Conservation (phyloP, 192 early-diverging fungal species). For the Podila epigama region DNA sequence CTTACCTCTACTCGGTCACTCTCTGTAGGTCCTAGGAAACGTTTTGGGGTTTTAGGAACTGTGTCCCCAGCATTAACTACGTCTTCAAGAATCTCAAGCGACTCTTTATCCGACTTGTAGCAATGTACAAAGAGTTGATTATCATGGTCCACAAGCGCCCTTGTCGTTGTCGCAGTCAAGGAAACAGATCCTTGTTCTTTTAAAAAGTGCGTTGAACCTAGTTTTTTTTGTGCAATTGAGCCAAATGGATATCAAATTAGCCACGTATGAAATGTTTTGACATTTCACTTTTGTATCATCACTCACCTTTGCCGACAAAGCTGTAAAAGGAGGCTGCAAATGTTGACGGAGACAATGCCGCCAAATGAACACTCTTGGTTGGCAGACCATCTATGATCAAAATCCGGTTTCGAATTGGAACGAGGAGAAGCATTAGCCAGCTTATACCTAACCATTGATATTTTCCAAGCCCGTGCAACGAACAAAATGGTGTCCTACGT, state of each 20-base stretch:
- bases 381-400: constrained; percentile 14
- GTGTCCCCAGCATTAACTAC: not conserved
- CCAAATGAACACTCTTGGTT: constrained; percentile 18
- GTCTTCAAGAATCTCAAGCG: not conserved
- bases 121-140: constrained; percentile 37
- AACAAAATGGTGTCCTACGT: not conserved
- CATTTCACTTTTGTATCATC: not conserved
- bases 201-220: constrained; percentile 17
- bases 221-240: not conserved
- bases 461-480: not conserved
- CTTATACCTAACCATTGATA: not conserved
- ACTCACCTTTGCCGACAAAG: not conserved
- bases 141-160: constrained; percentile 21
- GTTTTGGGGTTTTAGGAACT: not conserved
- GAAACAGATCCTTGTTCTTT: not conserved
- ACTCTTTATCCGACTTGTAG: not conserved
- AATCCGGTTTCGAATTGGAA: not conserved
- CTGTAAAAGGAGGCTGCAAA: not conserved
- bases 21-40: not conserved
- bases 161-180: constrained; percentile 9
- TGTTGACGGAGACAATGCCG: constrained; percentile 18
- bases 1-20: not conserved
- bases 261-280: not conserved
- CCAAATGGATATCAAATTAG: not conserved
- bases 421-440: not conserved